Conservation (phyloP, 208 protist species). For the Leishmania mexicana region DNA sequence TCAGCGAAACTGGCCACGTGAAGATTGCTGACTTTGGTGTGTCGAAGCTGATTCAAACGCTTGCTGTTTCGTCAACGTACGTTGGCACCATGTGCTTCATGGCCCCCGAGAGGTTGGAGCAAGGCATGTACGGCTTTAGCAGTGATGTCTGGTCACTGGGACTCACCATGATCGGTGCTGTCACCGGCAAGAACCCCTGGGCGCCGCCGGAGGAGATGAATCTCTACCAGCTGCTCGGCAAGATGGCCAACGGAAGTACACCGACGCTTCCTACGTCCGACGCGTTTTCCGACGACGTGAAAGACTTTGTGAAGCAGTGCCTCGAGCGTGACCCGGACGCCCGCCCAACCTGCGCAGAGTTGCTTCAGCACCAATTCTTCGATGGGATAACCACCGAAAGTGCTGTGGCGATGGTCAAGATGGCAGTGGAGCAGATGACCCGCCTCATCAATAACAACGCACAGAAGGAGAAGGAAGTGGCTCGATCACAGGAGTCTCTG, state of each 20-base stretch:
- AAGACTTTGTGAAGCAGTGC: slow-evolving; percentile 81
- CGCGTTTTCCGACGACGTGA: slow-evolving; percentile 64
- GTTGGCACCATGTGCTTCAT: slow-evolving; percentile 96
- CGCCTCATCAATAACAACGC: slow-evolving; percentile 81
- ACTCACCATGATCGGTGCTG: slow-evolving; percentile 84
- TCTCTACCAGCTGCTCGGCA: slow-evolving; percentile 81
- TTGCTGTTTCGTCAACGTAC: slow-evolving; percentile 89
- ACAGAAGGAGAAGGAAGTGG: slow-evolving; percentile 57
- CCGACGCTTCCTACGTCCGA: slow-evolving; percentile 67
- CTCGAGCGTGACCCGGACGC: slow-evolving; percentile 74
- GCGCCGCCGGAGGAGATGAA: slow-evolving; percentile 89
- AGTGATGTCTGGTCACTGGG: slow-evolving; percentile 94
- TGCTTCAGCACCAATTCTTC: slow-evolving; percentile 86
- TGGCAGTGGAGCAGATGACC: slow-evolving; percentile 86
- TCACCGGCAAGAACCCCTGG: slow-evolving; percentile 87
- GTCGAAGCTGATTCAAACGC: slow-evolving; percentile 86
- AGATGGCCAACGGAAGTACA: slow-evolving; percentile 77
- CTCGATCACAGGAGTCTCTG: slow-evolving; percentile 59
- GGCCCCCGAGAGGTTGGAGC: slow-evolving; percentile 92
- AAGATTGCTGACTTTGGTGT: slow-evolving; percentile 96
- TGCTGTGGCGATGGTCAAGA: slow-evolving; percentile 79
- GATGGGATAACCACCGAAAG: slow-evolving; percentile 64
- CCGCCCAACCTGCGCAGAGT: slow-evolving; percentile 62
- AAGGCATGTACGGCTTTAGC: slow-evolving; percentile 90
- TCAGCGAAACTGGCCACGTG: slow-evolving; percentile 90